phyloP scores from a whole-genome alignment of 345 rosid species.

The Zanthoxylum bungeanum region DNA sequence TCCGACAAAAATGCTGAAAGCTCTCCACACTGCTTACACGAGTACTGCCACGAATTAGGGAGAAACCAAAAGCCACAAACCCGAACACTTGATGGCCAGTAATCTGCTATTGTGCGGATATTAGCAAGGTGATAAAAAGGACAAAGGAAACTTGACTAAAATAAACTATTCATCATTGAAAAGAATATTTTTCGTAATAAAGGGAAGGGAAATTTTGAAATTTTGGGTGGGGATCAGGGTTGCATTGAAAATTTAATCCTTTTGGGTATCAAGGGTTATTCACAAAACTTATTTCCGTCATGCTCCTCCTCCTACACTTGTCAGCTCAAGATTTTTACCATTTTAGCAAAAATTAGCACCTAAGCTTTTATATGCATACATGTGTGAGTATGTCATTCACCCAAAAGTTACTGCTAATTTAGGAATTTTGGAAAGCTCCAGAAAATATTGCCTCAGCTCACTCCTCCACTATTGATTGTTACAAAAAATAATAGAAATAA shows the following conservation, averaged over 20 bases:
- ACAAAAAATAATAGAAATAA: neutral
- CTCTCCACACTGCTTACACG: slow-evolving; percentile 67
- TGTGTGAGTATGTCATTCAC: too few species aligned
- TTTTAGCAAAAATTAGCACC: too few species aligned
- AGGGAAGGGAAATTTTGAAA: neutral
- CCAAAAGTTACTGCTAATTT: neutral
- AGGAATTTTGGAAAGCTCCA: neutral
- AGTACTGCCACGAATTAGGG: slow-evolving; percentile 78
- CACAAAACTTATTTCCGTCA: neutral
- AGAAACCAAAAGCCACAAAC: slow-evolving; percentile 92
- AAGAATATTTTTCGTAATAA: neutral
- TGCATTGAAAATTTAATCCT: neutral
- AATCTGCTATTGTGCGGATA: slow-evolving; percentile 45
- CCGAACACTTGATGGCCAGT: slow-evolving; percentile 71
- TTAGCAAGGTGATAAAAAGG: slow-evolving; percentile 16
- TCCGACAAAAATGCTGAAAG: slow-evolving; percentile 25
- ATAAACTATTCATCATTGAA: neutral
- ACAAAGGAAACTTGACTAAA: neutral
- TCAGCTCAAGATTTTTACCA: too few species aligned
- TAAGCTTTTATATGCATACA: too few species aligned
- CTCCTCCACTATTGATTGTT: neutral
- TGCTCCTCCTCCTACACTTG: neutral
- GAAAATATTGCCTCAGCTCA: neutral
- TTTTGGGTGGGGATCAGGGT: neutral
- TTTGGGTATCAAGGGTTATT: neutral